Conservation (phyloP, 1,284 basidiomycete species). For the Microstroma glucosiphilum region DNA sequence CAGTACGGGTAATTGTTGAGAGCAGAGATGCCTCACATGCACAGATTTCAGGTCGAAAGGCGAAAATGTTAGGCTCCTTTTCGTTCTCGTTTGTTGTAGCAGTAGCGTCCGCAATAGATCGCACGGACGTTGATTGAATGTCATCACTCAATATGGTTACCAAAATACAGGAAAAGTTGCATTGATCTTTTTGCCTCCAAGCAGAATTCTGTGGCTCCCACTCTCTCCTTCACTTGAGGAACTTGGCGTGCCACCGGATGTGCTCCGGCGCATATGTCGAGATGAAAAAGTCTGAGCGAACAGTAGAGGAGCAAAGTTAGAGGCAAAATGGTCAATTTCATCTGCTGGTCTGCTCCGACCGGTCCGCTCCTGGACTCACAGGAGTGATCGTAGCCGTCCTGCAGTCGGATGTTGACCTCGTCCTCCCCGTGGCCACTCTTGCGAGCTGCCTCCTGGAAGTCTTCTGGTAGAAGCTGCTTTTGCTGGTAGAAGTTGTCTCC, state of each 20-base stretch:
- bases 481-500: slow-evolving; percentile 79
- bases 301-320: no score
- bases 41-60: no score
- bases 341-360: slow-evolving; percentile 67
- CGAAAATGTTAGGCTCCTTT: no score
- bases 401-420: slow-evolving; percentile 72
- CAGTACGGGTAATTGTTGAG: no score
- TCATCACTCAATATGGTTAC: no score
- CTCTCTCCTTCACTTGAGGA: slow-evolving; percentile 17
- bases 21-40: no score
- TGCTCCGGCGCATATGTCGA: slow-evolving; percentile 60
- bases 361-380: slow-evolving; percentile 28
- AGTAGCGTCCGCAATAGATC: no score
- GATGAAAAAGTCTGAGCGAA: slow-evolving; percentile 55
- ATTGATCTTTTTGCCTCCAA: no score
- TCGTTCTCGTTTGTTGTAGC: no score
- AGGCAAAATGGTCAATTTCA: not conserved
- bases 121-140: no score
- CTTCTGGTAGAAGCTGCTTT: slow-evolving; percentile 79
- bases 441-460: slow-evolving; percentile 71
- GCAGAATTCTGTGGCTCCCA: no score
- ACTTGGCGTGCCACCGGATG: slow-evolving; percentile 44
- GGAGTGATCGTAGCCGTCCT: slow-evolving; percentile 82
- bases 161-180: no score
- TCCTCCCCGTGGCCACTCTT: slow-evolving; percentile 66